Evolutionary conservation across 2,329 filamentous ascomycete species (phyloP).

Genomic region (Aspergillus unguis): DNA sequence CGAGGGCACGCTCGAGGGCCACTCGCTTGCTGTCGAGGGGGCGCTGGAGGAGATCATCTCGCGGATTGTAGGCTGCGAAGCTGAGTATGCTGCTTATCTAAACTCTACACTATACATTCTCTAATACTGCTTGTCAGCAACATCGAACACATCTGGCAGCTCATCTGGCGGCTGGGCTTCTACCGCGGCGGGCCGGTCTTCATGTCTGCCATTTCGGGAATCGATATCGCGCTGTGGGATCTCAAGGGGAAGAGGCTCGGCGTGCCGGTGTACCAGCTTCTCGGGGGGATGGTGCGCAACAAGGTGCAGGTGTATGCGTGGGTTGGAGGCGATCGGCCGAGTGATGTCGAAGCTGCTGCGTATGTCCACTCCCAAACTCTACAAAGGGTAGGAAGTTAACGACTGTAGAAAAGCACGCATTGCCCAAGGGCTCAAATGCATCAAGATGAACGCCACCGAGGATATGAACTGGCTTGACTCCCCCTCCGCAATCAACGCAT

Average conservation of each 20-base stretch:
- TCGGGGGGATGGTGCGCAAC: slow-evolving; percentile 69
- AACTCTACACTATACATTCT: slow-evolving; percentile 45
- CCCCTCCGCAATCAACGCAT: slow-evolving; percentile 59
- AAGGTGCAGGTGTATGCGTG: slow-evolving; percentile 71
- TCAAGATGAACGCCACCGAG: slow-evolving; percentile 77
- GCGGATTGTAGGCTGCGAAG: neutral
- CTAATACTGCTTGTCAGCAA: slow-evolving; percentile 58
- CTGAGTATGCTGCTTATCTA: neutral
- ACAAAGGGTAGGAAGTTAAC: too few relatives aligned
- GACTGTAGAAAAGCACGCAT: slow-evolving; percentile 42
- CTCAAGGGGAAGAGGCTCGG: slow-evolving; percentile 61
- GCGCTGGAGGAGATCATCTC: slow-evolving; percentile 56
- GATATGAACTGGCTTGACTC: slow-evolving; percentile 69
- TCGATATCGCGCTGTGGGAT: slow-evolving; percentile 79
- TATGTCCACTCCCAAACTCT: slow-evolving; percentile 36
- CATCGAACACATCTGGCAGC: slow-evolving; percentile 78
- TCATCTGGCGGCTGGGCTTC: slow-evolving; percentile 58
- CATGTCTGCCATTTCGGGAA: slow-evolving; percentile 73
- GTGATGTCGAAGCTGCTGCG: slow-evolving; percentile 60
- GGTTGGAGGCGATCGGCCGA: slow-evolving; percentile 72
- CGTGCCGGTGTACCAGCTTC: slow-evolving; percentile 68
- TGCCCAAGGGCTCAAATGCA: slow-evolving; percentile 52
- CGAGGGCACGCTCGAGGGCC: slow-evolving; percentile 70
- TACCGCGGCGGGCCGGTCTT: slow-evolving; percentile 76
- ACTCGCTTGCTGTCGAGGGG: slow-evolving; percentile 70